Conservation (phyloP, 805 yeast genomes). For the Ogataea wickerhamii region DNA sequence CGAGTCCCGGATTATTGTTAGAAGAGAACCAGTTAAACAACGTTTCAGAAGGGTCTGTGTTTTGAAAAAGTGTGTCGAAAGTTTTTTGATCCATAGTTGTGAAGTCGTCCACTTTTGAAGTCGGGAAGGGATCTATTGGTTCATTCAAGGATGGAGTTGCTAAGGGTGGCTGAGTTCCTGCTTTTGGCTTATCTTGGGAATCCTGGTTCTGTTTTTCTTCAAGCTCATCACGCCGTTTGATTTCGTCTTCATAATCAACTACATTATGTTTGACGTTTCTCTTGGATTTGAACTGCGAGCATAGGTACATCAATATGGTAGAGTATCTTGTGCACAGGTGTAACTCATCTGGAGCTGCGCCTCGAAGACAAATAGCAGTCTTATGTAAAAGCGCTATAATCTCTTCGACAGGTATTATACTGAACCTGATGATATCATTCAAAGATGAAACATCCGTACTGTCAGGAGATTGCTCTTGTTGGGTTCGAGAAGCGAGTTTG, state of each 20-base stretch:
- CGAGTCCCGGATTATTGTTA: conserved; percentile 50
- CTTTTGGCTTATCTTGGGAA: conserved; percentile 2
- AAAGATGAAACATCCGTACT: conserved; percentile 7
- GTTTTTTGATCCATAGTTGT: conserved; percentile 25
- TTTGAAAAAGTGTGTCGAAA: conserved; percentile 31
- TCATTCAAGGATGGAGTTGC: not conserved
- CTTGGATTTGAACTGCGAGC: conserved; percentile 64
- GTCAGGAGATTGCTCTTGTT: conserved; percentile 3
- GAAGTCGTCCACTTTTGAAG: conserved; percentile 7
- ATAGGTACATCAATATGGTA: conserved; percentile 69
- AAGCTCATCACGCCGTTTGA: conserved; percentile 14
- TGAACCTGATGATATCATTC: conserved; percentile 42
- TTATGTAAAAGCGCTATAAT: conserved; percentile 62
- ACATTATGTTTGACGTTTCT: conserved; percentile 21
- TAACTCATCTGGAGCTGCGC: conserved; percentile 85
- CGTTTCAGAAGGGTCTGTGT: conserved; percentile 33
- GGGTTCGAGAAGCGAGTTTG: not conserved
- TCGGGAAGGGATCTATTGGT: not conserved
- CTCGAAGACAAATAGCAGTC: conserved; percentile 70
- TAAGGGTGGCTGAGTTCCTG: not conserved
- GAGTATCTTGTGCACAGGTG: conserved; percentile 81
- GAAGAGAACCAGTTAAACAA: conserved; percentile 48
- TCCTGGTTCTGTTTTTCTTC: conserved; percentile 6
- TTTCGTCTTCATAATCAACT: conserved; percentile 27
- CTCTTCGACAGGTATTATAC: conserved; percentile 68